These are phyloP conservation scores for Fusarium subglutinans DNA, from an alignment of 2,329 filamentous ascomycete species.

Conservation along the genomic window DNA sequence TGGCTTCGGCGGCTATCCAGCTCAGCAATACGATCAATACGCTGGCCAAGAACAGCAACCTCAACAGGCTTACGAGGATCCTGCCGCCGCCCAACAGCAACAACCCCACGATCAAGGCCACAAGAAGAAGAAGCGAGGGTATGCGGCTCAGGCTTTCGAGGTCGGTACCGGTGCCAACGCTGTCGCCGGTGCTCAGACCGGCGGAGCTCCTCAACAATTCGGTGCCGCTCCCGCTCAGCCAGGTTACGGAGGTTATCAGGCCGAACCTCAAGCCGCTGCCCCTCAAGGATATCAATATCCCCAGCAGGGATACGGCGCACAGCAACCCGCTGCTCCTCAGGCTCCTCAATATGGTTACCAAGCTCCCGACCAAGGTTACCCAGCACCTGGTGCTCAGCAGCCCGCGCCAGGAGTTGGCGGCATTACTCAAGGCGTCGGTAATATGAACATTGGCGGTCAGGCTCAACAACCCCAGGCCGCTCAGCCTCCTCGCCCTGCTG, in stretches of 20 bases:
- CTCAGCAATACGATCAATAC: constrained; percentile 57
- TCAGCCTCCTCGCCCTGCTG: constrained; percentile 55
- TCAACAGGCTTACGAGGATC: constrained; percentile 51
- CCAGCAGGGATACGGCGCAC: constrained; percentile 57
- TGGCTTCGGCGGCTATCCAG: constrained; percentile 52
- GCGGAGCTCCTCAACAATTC: constrained; percentile 53
- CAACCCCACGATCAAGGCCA: constrained; percentile 50
- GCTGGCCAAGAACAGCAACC: constrained; percentile 53
- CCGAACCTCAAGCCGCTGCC: constrained; percentile 53
- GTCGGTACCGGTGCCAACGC: constrained; percentile 90
- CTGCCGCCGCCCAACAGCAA: constrained; percentile 42
- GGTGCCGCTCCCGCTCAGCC: constrained; percentile 57
- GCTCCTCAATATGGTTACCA: constrained; percentile 69
- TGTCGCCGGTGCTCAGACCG: constrained; percentile 58
- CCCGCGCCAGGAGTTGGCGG: constrained; percentile 62
- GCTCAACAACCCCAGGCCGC: constrained; percentile 52
- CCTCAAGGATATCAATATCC: constrained; percentile 54
- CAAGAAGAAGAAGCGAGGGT: constrained; percentile 92
- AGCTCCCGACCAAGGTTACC: constrained; percentile 73
- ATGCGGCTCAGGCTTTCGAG: constrained; percentile 94
- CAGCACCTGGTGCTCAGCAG: constrained; percentile 55
- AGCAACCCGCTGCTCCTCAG: constrained; percentile 51
- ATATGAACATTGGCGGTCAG: constrained; percentile 77
- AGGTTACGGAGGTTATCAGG: constrained; percentile 69
- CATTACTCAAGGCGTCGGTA: constrained; percentile 85